Evolutionary conservation across 108 stramenopile genomes (phyloP).

Genomic region (Pseudonitzschia delicatissima): DNA sequence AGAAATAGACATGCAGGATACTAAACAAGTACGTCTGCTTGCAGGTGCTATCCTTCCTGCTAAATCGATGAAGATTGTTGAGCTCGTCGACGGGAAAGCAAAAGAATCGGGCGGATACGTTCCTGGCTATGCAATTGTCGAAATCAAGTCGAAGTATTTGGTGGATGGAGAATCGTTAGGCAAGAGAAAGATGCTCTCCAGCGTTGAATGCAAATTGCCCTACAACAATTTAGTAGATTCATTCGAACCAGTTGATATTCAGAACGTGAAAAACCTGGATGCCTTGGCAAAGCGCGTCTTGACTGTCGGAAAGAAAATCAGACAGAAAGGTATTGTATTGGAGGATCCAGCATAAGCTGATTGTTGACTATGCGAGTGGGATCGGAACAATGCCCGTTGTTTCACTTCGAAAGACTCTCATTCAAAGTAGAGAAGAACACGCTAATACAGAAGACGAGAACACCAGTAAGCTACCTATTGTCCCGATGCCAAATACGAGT

Average conservation of each 20-base stretch:
- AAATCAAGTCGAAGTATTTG: conserved; percentile 73
- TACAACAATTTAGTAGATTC: conserved; percentile 76
- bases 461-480: conserved; percentile 28
- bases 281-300: conserved; percentile 46
- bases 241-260: conserved; percentile 51
- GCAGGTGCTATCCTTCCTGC: conserved; percentile 63
- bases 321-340: conserved; percentile 65
- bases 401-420: conserved; percentile 57
- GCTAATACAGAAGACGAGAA: neutral
- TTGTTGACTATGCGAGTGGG: conserved; percentile 52
- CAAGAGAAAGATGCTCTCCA: conserved; percentile 22
- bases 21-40: conserved; percentile 36
- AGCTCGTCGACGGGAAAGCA: conserved; percentile 47
- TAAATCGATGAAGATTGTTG: conserved; percentile 74
- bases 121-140: conserved; percentile 76
- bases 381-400: conserved; percentile 57
- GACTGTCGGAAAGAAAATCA: conserved; percentile 74
- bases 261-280: conserved; percentile 57
- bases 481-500: conserved; percentile 50
- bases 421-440: conserved; percentile 44
- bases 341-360: conserved; percentile 47
- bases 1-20: conserved; percentile 5
- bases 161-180: conserved; percentile 23
- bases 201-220: conserved; percentile 71
- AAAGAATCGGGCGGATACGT: conserved; percentile 48